Conservation (phyloP, 225 moss, liverwort and hornwort species). For the Rhytidiadelphus loreus region DNA sequence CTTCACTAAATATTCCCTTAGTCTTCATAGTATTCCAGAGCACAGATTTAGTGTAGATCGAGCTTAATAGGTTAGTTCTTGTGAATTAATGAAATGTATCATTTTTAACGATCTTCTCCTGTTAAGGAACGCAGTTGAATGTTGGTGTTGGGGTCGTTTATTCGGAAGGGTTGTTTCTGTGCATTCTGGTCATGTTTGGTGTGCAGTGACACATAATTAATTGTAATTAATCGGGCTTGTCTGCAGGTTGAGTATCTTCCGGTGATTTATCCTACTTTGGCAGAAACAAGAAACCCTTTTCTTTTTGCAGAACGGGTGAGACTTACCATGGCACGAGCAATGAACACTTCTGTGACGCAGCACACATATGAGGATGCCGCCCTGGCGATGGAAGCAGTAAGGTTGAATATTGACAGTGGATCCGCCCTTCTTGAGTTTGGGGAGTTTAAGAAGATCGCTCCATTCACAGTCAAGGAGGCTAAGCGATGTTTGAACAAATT, state of each 20-base stretch:
- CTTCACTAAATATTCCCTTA: not conserved
- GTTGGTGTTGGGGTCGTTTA: not conserved
- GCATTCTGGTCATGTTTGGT: not conserved
- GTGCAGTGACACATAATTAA: not conserved
- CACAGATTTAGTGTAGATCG: not conserved
- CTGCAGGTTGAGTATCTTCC: conserved; percentile 92
- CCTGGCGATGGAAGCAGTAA: conserved; percentile 75
- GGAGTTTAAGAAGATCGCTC: conserved; percentile 62
- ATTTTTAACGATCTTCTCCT: not conserved
- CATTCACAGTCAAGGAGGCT: conserved; percentile 64
- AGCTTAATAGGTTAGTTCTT: not conserved
- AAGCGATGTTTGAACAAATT: conserved; percentile 73
- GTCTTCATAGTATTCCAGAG: not conserved
- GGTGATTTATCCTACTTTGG: conserved; percentile 55
- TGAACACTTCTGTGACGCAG: conserved; percentile 78
- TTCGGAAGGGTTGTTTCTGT: not conserved
- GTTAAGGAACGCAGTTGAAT: not conserved
- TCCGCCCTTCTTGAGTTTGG: conserved; percentile 68
- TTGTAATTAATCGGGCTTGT: not conserved
- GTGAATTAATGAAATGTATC: not conserved
- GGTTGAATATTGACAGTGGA: conserved; percentile 48
- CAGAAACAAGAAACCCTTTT: conserved; percentile 64
- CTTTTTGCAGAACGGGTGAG: conserved; percentile 78
- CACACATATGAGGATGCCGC: conserved; percentile 87
- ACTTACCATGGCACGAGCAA: conserved; percentile 78